Percentiles rank a stretch among this genome's conserved stretches.
phyloP scores from a whole-genome alignment of 2,329 filamentous ascomycete genomes.

The Hymenoscyphus repandus region DNA sequence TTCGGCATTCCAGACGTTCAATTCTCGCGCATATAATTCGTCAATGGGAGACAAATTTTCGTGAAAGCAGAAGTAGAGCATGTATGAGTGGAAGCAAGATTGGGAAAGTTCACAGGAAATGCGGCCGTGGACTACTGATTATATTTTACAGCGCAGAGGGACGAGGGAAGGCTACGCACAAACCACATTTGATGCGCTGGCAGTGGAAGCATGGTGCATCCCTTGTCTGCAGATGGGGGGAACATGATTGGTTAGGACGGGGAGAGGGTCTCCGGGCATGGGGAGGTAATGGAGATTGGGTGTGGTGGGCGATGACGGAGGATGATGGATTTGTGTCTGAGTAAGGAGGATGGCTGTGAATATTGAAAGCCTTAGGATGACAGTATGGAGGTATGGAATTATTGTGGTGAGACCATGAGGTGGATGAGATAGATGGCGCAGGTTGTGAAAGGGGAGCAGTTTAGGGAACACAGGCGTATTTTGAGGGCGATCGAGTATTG shows the following conservation, averaged over 20 bases:
- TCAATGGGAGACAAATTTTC: too few species aligned
- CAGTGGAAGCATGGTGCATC: slow-evolving; percentile 19
- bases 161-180: slow-evolving; percentile 17
- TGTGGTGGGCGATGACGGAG: neutral
- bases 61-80: neutral
- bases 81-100: neutral
- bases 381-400: too few species aligned
- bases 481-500: too few species aligned
- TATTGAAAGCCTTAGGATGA: too few species aligned
- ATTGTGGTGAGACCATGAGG: neutral
- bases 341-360: too few species aligned
- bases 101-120: slow-evolving; percentile 5
- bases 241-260: neutral
- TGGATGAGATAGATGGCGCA: too few species aligned
- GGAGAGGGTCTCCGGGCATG: neutral
- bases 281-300: neutral
- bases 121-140: slow-evolving; percentile 10
- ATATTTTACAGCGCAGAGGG: slow-evolving; percentile 1
- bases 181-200: slow-evolving; percentile 28
- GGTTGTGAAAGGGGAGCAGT: too few species aligned
- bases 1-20: too few species aligned
- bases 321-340: neutral
- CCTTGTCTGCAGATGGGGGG: neutral
- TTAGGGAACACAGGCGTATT: too few species aligned
- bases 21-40: too few species aligned